Evolutionary conservation across 345 rosid species (phyloP).

Genomic region (Nephelium lappaceum): DNA sequence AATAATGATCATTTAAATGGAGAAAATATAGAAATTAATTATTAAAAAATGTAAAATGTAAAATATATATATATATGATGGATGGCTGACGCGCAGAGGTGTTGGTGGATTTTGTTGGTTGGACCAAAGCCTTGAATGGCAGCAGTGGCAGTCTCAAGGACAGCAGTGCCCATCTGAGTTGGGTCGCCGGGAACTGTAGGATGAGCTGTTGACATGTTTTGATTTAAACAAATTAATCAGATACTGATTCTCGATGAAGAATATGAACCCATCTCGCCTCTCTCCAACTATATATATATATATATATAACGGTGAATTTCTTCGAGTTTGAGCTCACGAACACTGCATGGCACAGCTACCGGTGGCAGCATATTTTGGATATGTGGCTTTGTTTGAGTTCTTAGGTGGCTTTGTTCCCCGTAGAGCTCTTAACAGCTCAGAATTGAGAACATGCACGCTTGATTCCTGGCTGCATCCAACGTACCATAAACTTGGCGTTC

Average conservation of each 20-base stretch:
- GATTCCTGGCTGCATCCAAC: background rate
- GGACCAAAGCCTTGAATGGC: conserved; percentile 68
- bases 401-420: conserved; percentile 16
- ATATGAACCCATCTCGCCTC: too few relatives aligned
- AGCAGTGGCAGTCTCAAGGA: conserved; percentile 65
- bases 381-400: conserved; percentile 12
- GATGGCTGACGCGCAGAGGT: conserved; percentile 76
- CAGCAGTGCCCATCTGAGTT: conserved; percentile 45
- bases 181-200: conserved; percentile 67
- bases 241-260: too few relatives aligned
- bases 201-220: conserved; percentile 33
- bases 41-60: too few relatives aligned
- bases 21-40: too few relatives aligned
- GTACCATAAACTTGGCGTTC: too few relatives aligned
- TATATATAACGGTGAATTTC: background rate
- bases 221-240: background rate
- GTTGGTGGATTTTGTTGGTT: conserved; percentile 68
- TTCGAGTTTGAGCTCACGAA: background rate
- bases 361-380: conserved; percentile 16
- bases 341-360: conserved; percentile 22
- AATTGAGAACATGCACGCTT: background rate
- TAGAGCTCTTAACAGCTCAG: background rate
- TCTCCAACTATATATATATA: too few relatives aligned
- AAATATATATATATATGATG: too few relatives aligned
- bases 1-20: too few relatives aligned